Evolutionary conservation across 1,284 basidiomycete species (phyloP).

Genomic region (Mycena citricolor): DNA sequence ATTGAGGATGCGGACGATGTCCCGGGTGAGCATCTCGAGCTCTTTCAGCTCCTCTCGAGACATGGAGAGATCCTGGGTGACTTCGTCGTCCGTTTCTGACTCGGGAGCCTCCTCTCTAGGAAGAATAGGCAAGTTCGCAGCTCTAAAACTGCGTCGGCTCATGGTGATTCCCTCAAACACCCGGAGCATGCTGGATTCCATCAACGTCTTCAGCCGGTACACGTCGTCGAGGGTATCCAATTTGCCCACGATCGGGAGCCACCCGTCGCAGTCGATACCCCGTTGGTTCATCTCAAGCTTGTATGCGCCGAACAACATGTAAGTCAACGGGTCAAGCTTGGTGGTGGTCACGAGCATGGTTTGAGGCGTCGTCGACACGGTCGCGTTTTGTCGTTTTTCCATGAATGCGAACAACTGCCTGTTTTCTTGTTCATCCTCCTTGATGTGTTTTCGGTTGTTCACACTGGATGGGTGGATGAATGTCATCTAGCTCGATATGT

Average conservation of each 20-base stretch:
- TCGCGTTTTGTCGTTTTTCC: constrained; percentile 83
- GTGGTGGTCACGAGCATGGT: constrained; percentile 83
- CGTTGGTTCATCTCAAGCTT: constrained; percentile 66
- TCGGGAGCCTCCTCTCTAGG: constrained; percentile 62
- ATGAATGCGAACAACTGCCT: constrained; percentile 84
- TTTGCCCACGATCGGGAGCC: constrained; percentile 86
- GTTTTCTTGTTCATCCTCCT: constrained; percentile 48
- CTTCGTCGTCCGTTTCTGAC: constrained; percentile 58
- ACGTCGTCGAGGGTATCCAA: constrained; percentile 81
- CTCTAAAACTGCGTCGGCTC: constrained; percentile 36
- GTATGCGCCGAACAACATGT: constrained; percentile 91
- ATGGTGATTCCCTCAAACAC: constrained; percentile 87
- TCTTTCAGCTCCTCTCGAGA: constrained; percentile 69
- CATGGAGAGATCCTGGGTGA: constrained; percentile 44
- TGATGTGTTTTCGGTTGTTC: constrained; percentile 72
- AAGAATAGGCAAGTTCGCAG: constrained; percentile 37
- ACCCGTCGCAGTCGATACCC: constrained; percentile 85
- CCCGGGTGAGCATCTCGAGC: constrained; percentile 70
- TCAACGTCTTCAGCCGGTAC: constrained; percentile 77
- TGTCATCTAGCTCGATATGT: constrained; percentile 46
- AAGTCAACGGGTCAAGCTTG: constrained; percentile 86
- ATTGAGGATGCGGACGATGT: constrained; percentile 72
- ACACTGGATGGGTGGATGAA: constrained; percentile 88
- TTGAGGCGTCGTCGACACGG: constrained; percentile 52
- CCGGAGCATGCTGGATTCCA: constrained; percentile 86